Evolutionary conservation across 2,329 filamentous ascomycete genomes (phyloP).

Genomic region (Hymenoscyphus repandus): DNA sequence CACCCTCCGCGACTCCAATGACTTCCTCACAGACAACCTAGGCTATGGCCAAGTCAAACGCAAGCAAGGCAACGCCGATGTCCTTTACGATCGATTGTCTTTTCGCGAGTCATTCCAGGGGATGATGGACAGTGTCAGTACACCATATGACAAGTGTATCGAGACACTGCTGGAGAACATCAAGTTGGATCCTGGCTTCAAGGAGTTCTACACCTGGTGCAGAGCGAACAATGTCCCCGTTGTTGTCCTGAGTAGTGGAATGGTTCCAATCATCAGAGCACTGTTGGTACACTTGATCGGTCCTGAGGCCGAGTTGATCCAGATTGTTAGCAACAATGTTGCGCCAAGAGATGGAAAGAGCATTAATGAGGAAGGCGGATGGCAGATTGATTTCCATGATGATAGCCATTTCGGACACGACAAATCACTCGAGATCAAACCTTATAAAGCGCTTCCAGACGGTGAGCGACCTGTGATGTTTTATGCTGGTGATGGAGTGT

Average conservation of each 20-base stretch:
- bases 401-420: constrained; percentile 85
- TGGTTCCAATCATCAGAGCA: constrained; percentile 85
- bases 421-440: constrained; percentile 86
- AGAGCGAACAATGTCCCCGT: constrained; percentile 80
- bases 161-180: constrained; percentile 74
- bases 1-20: constrained; percentile 64
- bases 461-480: constrained; percentile 74
- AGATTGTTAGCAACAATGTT: constrained; percentile 88
- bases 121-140: constrained; percentile 85
- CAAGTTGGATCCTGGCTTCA: constrained; percentile 82
- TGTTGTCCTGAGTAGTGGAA: constrained; percentile 86
- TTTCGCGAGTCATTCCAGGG: constrained; percentile 85
- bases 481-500: constrained; percentile 93
- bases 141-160: constrained; percentile 78
- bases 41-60: constrained; percentile 74
- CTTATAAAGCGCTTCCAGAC: constrained; percentile 70
- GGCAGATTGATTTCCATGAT: constrained; percentile 85
- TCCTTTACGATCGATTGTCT: constrained; percentile 62
- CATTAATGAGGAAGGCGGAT: constrained; percentile 76
- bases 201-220: constrained; percentile 81
- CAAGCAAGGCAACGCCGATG: constrained; percentile 66
- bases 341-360: constrained; percentile 59
- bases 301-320: constrained; percentile 66
- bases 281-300: constrained; percentile 77
- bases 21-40: constrained; percentile 81